Conservation (phyloP, 176 grass and related monocot species). For the Oryza meridionalis region DNA sequence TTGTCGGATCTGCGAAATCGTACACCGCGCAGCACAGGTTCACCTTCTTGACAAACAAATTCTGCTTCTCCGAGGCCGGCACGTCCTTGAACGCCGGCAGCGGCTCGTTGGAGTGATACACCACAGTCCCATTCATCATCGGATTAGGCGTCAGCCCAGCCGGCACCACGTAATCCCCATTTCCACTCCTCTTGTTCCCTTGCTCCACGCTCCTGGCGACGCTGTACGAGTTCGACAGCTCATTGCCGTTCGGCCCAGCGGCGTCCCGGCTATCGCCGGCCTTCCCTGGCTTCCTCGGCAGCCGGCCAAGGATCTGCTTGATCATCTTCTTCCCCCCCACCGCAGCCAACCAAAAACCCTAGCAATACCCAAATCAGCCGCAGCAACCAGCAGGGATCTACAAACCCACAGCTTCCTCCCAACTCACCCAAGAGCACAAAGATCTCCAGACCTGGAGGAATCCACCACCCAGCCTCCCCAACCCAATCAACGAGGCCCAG, state of each 20-base stretch:
- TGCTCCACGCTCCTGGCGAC: constrained; percentile 58
- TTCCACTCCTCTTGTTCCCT: constrained; percentile 53
- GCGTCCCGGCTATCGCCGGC: constrained; percentile 66
- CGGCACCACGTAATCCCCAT: constrained; percentile 56
- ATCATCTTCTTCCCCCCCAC: constrained; percentile 72
- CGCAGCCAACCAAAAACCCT: constrained; percentile 43
- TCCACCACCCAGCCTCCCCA: constrained; percentile 8
- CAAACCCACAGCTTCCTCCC: background rate
- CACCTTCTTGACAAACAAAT: constrained; percentile 74
- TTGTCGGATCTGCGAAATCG: constrained; percentile 74
- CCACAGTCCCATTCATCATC: constrained; percentile 54
- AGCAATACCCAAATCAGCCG: constrained; percentile 26
- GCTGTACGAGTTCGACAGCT: constrained; percentile 66
- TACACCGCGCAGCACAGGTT: constrained; percentile 75
- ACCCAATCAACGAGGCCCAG: constrained; percentile 14
- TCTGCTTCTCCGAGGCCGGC: constrained; percentile 77
- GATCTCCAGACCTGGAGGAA: constrained; percentile 46
- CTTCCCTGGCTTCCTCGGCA: constrained; percentile 84
- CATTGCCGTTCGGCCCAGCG: constrained; percentile 44
- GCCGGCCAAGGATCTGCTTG: constrained; percentile 85
- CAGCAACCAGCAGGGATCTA: constrained; percentile 34
- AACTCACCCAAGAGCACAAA: constrained; percentile 30
- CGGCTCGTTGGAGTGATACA: constrained; percentile 63
- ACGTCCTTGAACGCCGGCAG: constrained; percentile 89
- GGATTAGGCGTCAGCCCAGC: constrained; percentile 32